A percentile compares a stretch with the other conserved stretches of the same genome.
phyloP scores from a whole-genome alignment of 2,329 filamentous ascomycete genomes.

The Drechslerella dactyloides region DNA sequence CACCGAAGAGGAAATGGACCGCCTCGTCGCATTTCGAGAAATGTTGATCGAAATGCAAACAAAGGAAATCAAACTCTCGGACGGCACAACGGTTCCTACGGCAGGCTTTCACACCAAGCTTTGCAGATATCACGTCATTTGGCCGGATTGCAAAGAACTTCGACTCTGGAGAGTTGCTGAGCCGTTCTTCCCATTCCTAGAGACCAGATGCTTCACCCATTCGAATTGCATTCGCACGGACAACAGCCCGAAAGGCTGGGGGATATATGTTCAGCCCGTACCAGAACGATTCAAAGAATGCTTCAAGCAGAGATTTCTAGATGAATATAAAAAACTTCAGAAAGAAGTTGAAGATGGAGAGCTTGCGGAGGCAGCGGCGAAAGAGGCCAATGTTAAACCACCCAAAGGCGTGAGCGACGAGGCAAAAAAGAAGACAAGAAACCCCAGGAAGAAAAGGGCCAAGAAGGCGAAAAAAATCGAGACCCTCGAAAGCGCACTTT shows the following conservation, averaged over 20 bases:
- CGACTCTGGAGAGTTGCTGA: slow-evolving; percentile 4
- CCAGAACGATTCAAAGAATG: slow-evolving; percentile 21
- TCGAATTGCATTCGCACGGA: slow-evolving; percentile 5
- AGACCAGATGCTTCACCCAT: slow-evolving; percentile 19
- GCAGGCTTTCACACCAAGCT: slow-evolving; percentile 43
- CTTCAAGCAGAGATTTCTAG: slow-evolving; percentile 5
- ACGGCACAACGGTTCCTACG: slow-evolving; percentile 6
- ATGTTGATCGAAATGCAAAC: slow-evolving; percentile 10
- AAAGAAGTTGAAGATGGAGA: background rate
- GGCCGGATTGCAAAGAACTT: slow-evolving; percentile 26
- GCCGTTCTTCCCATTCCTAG: slow-evolving; percentile 30
- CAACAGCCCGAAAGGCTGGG: slow-evolving; percentile 6
- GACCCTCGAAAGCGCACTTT: background rate
- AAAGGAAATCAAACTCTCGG: background rate
- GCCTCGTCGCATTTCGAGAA: background rate
- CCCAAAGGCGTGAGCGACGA: no score
- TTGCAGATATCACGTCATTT: slow-evolving; percentile 42
- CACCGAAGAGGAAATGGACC: background rate
- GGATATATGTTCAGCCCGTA: slow-evolving; percentile 1
- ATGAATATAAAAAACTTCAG: background rate
- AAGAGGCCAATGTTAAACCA: no score
- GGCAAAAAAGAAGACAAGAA: background rate
- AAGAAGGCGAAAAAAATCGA: slow-evolving; percentile 3
- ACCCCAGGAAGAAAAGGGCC: background rate
- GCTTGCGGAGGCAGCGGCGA: background rate